These are phyloP conservation scores for Talaromyces marneffei DNA, from an alignment of 2,329 filamentous ascomycete species.

Conservation along the genomic window DNA sequence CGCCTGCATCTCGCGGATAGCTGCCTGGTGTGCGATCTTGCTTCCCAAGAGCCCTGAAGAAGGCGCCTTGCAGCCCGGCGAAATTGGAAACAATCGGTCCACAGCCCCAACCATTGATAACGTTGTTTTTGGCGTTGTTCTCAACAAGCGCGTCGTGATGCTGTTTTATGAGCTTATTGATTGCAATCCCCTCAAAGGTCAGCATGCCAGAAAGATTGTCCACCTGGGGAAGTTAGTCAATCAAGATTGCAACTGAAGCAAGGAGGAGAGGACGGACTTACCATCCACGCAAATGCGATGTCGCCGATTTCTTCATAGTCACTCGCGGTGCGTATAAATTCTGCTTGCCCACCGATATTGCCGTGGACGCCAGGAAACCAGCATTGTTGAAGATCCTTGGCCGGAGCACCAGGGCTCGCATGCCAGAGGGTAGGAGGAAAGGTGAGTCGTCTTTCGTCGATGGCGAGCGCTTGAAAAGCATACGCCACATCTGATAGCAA, in stretches of 20 bases:
- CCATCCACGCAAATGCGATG: slow-evolving; percentile 48
- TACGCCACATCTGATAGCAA: slow-evolving; percentile 21
- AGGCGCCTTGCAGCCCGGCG: neutral
- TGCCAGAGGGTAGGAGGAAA: slow-evolving; percentile 28
- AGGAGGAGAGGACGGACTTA: slow-evolving; percentile 17
- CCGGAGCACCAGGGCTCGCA: slow-evolving; percentile 22
- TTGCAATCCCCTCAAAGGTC: neutral
- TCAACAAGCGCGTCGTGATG: neutral
- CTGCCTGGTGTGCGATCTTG: neutral
- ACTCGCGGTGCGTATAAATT: slow-evolving; percentile 31
- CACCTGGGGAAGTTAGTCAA: neutral
- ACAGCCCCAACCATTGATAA: neutral
- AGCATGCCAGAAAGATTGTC: slow-evolving; percentile 1
- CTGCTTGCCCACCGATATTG: slow-evolving; percentile 45
- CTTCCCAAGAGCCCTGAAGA: neutral
- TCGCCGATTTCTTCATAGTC: slow-evolving; percentile 37
- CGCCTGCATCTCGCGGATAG: neutral
- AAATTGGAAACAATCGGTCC: neutral
- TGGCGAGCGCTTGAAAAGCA: slow-evolving; percentile 30
- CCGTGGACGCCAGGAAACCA: slow-evolving; percentile 47
- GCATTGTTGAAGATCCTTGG: slow-evolving; percentile 37
- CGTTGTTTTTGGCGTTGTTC: neutral
- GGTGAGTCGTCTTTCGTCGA: slow-evolving; percentile 27
- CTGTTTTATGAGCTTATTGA: neutral
- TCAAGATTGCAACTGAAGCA: neutral